phyloP scores from a whole-genome alignment of 2,329 filamentous ascomycete genomes.

The Cercospora brassicicola region DNA sequence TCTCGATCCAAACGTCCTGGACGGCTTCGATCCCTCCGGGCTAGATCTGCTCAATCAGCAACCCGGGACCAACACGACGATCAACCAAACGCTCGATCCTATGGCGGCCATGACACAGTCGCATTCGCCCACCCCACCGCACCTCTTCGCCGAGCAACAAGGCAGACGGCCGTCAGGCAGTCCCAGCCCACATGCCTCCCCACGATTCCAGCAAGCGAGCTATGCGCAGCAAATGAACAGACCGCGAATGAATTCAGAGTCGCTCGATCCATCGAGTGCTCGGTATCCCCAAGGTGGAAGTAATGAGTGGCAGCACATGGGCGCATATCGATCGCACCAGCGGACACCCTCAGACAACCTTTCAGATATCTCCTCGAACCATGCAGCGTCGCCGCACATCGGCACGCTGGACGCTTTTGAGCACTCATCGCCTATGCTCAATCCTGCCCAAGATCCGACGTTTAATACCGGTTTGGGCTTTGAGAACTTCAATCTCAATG shows the following conservation, averaged over 20 bases:
- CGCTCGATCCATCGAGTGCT: slow-evolving; percentile 61
- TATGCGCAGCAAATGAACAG: slow-evolving; percentile 52
- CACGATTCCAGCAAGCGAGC: slow-evolving; percentile 52
- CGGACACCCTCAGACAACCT: slow-evolving; percentile 80
- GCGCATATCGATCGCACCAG: slow-evolving; percentile 75
- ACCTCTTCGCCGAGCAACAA: slow-evolving; percentile 54
- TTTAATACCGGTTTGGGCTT: slow-evolving; percentile 79
- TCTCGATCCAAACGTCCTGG: slow-evolving; percentile 60
- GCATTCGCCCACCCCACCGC: slow-evolving; percentile 56
- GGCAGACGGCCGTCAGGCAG: slow-evolving; percentile 54
- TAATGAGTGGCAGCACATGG: slow-evolving; percentile 60
- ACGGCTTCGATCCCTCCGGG: slow-evolving; percentile 46
- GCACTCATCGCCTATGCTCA: slow-evolving; percentile 77
- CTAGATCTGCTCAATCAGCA: slow-evolving; percentile 45
- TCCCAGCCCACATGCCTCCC: slow-evolving; percentile 56
- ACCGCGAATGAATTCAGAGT: slow-evolving; percentile 57
- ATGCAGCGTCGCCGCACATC: slow-evolving; percentile 74
- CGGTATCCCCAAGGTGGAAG: slow-evolving; percentile 56
- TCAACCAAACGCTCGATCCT: slow-evolving; percentile 46
- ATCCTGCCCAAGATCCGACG: slow-evolving; percentile 68
- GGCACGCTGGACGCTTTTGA: slow-evolving; percentile 78
- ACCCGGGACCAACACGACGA: slow-evolving; percentile 43
- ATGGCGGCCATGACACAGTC: slow-evolving; percentile 54
- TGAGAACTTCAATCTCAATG: slow-evolving; percentile 76
- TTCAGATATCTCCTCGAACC: slow-evolving; percentile 78